phyloP scores from a whole-genome alignment of 306 rosid species.

The Parietaria judaica region DNA sequence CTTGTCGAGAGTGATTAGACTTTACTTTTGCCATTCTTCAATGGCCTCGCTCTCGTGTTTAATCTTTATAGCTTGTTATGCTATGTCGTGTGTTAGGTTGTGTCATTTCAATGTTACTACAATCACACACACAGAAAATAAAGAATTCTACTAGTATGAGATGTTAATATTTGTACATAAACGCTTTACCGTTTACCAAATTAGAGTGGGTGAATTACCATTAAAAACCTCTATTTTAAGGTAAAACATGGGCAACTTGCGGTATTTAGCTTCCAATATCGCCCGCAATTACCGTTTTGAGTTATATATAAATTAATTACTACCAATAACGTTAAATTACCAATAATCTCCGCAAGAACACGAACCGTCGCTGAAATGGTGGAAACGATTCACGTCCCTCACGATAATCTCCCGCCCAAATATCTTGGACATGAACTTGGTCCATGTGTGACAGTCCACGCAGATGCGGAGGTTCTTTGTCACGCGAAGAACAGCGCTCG shows the following conservation, averaged over 20 bases:
- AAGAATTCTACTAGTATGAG: too few relatives aligned
- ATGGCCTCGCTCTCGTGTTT: not conserved
- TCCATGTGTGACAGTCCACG: slow-evolving; percentile 23
- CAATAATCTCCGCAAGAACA: slow-evolving; percentile 33
- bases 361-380: slow-evolving; percentile 17
- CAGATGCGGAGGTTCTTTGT: slow-evolving; percentile 26
- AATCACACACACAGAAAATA: too few relatives aligned
- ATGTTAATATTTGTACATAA: too few relatives aligned
- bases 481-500: slow-evolving; percentile 15
- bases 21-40: slow-evolving; percentile 9
- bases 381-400: slow-evolving; percentile 22
- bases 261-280: too few relatives aligned
- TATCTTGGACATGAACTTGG: slow-evolving; percentile 20
- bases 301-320: too few relatives aligned
- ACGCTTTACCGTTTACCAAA: too few relatives aligned
- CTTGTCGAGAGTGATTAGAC: slow-evolving; percentile 1
- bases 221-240: too few relatives aligned
- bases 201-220: too few relatives aligned
- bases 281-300: too few relatives aligned
- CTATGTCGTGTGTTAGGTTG: not conserved
- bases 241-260: too few relatives aligned
- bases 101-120: too few relatives aligned
- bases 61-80: not conserved
- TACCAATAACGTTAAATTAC: slow-evolving; percentile 16
- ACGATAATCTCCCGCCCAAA: slow-evolving; percentile 17